Percentiles rank a stretch among this genome's conserved stretches.
Evolutionary conservation across 1,284 basidiomycete genomes (phyloP).

Genomic region (Athelia psychrophila): DNA sequence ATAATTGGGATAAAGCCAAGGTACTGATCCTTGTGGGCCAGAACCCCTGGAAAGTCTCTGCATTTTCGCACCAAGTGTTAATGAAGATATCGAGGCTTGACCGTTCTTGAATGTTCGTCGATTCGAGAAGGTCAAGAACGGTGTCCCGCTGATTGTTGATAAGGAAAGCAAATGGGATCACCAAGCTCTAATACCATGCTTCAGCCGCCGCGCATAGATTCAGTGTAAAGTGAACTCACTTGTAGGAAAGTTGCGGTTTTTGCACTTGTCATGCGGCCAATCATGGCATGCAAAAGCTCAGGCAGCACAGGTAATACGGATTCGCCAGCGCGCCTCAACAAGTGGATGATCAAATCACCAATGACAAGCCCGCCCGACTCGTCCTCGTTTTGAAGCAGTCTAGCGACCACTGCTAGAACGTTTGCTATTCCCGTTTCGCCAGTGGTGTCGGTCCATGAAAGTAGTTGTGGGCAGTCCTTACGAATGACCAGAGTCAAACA

Average conservation of each 20-base stretch:
- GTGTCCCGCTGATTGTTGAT: conserved; percentile 82
- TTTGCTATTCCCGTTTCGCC: conserved; percentile 75
- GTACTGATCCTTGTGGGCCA: conserved; percentile 88
- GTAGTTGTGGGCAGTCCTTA: conserved; percentile 81
- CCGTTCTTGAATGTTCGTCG: conserved; percentile 53
- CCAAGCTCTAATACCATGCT: conserved; percentile 60
- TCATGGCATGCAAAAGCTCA: conserved; percentile 82
- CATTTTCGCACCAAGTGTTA: conserved; percentile 91
- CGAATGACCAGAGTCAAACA: conserved; percentile 84
- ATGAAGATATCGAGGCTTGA: conserved; percentile 80
- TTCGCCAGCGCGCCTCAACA: conserved; percentile 80
- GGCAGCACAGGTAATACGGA: conserved; percentile 81
- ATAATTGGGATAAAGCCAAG: conserved; percentile 79
- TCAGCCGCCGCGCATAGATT: background rate
- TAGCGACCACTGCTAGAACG: conserved; percentile 73
- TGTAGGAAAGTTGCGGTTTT: conserved; percentile 89
- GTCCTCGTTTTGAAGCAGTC: conserved; percentile 73
- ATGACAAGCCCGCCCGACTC: conserved; percentile 90
- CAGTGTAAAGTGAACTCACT: conserved; percentile 34
- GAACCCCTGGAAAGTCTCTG: conserved; percentile 91
- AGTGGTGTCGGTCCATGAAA: conserved; percentile 68
- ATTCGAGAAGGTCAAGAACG: conserved; percentile 73
- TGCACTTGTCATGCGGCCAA: conserved; percentile 76
- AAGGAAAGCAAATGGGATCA: conserved; percentile 92
- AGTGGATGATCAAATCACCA: conserved; percentile 92